Percentiles rank a stretch among this genome's conserved stretches.
These are phyloP conservation scores for Ophiostoma perfectum DNA, from an alignment of 2,329 filamentous ascomycete genomes.

Conservation along the genomic window DNA sequence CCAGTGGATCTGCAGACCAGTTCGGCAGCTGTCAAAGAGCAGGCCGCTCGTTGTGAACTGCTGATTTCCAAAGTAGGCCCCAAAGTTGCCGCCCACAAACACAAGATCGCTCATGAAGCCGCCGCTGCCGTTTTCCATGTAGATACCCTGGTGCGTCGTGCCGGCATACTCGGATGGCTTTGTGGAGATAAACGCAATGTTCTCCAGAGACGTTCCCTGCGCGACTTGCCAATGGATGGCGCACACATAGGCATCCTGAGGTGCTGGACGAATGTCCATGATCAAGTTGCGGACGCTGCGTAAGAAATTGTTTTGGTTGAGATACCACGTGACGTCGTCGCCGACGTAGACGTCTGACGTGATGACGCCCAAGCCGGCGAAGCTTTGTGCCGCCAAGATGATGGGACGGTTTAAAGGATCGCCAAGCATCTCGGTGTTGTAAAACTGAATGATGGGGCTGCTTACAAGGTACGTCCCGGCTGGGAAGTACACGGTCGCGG, in stretches of 20 bases:
- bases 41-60: too few species aligned
- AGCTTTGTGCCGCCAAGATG: not conserved
- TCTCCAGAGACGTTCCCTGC: constrained; percentile 3
- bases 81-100: too few species aligned
- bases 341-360: not conserved
- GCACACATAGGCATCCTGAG: not conserved
- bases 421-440: constrained; percentile 1
- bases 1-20: too few species aligned
- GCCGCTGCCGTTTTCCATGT: too few species aligned
- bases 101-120: too few species aligned
- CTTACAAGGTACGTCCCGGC: not conserved
- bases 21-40: too few species aligned
- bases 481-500: not conserved
- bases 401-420: constrained; percentile 1
- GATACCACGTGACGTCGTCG: not conserved
- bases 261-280: constrained; percentile 10
- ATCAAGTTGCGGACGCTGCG: constrained; percentile 13
- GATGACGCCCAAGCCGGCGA: not conserved
- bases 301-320: not conserved
- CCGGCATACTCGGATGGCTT: not conserved
- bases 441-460: not conserved
- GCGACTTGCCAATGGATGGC: constrained; percentile 18
- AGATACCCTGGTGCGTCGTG: too few species aligned
- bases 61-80: too few species aligned
- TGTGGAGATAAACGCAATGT: constrained; percentile 10